Base-by-base conservation (phyloP, 345 rosid species). In the Eucalyptus viminalis region DNA sequence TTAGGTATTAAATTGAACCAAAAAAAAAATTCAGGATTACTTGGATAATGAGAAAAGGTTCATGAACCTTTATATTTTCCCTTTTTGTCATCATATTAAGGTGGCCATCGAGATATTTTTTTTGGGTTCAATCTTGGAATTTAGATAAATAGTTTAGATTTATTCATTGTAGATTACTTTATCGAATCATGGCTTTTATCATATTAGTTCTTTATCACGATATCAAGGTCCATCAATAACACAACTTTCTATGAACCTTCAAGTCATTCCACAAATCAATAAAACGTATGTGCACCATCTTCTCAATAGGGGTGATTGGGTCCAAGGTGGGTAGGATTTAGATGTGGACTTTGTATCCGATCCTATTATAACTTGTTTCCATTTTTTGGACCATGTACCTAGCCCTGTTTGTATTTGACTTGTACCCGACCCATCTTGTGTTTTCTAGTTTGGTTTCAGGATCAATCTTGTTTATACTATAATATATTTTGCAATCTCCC, bases 301-400 rank as follows among this genome's bases (percentile, higher is more conserved):
- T 3, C 7, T 6, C 1, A 10, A 5, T 8, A 44, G 9, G 9
- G 45, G 9, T 44, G 45, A 44, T 44, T 8, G 9, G 45, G 43
- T 43, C 7, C 43, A 43, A 43, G 43, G 43, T 43, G 43, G 43
- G 45, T 44, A 44, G 45, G 45, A 44, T 44, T 9, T 44, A 44
- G 9, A 44, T 2, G 9, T 44, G 45, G 9, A 44, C 1, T 44
- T 1, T 44, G 3, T 44, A 44, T 3, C 45, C 0, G 2, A 44
- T 44, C 2, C 6, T 44, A 2, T 44, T 44, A 44, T 44, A 44
- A 44, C 2, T 8, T 1, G 9, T 44, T 44, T 44, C 9, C 9
- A 9, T 8, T 44, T 44, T 44, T 44, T 44, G 3, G 9, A 44
- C 45, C 45, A 44, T 44, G 45, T 44, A 44, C 9, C 9, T 2